Base-by-base conservation (phyloP, 1,284 basidiomycete species). In the Salmacisia buchloeana region DNA sequence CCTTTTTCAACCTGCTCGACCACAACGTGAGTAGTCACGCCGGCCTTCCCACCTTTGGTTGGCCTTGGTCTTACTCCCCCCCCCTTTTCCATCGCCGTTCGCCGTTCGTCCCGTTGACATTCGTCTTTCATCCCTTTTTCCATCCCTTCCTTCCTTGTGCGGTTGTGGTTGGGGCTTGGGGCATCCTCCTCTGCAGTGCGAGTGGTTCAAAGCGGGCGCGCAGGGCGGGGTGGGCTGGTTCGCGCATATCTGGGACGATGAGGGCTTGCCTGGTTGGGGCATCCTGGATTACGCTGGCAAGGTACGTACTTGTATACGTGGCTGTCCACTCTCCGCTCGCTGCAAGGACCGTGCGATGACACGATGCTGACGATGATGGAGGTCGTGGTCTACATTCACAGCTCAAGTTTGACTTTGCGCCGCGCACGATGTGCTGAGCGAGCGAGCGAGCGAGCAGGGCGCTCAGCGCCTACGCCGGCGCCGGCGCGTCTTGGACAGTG, bases 141-240 rank as follows among this genome's bases (percentile, higher is more conserved):
- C n/a, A n/a, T n/a, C n/a, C n/a, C n/a, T n/a, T n/a, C n/a, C n/a
- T n/a, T n/a, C n/a, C n/a, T n/a, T n/a, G n/a, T n/a, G n/a, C n/a
- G n/a, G n/a, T n/a, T n/a, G n/a, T n/a, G n/a, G n/a, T n/a, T n/a
- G n/a, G n/a, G n/a, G n/a, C n/a, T n/a, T n/a, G n/a, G n/a, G n/a
- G n/a, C n/a, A n/a, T n/a, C n/a, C 43, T 45, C 21, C 21, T 13
- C 10, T 23, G 15, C 49, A 54, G 29, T 75, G 71, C 35, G 39
- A 38, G 7, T 35, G 21, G 2, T 65, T 71, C 35, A 66, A 72
- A 49, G 5, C 56, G 12, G 60, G 58, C 27, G 58, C 34, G 10
- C 85, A 71, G 81, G 67, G 67, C 38, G 65, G 67, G 10, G 57
- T 89, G 25, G 89, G 88, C 12, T 90, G 89, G 89, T 90, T 90